Base-by-base conservation (phyloP, 2,329 filamentous ascomycete genomes). In the Triangularia verruculosa region DNA sequence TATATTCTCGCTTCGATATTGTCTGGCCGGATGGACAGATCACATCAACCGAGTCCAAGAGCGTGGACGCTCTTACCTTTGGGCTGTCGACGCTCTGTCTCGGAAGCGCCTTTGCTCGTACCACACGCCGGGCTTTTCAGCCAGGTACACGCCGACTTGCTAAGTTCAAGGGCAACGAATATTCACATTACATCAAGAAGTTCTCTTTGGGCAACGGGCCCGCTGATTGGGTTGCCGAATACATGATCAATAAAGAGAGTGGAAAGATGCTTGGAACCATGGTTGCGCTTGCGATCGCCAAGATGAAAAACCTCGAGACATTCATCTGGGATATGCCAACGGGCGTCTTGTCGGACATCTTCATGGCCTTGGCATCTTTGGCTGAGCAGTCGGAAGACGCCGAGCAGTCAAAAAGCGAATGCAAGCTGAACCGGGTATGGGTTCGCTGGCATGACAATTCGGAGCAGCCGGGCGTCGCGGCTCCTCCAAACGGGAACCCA, bases 321-420 rank as follows among this genome's bases (percentile, higher is more conserved):
- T 95, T 95, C 71, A 82, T 91, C 2, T 95, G 91, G 91, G 91
- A 96, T 72, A 94, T 95, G 91, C 91, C 91, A 0, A 95, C 91
- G 0, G 92, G 91, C 1, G 89, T 95, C 17, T 78, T 93, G 60
- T 84, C 91, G 60, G 90, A 94, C 73, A 89, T 94, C 27, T 95
- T 92, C 84, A 85, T 92, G 72, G 88, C 91, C 22, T 80, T 96
- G 55, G 86, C 88, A 1, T 92, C 89, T 4, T 79, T 93, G 12
- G 87, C 86, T 43, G 83, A 90, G 69, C 80, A 81, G 43, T 82
- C 84, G 55, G 81, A 84, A n/a, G n/a, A n/a, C n/a, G 87, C 86
- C 43, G 83, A 90, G 69, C 80, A 81, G 43, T 82, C 84, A 55
- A 81, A 84, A 24, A 80, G 86, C 63, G 81, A 75, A 47, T 88